Percentiles rank a stretch among this genome's conserved stretches.
These are phyloP conservation scores for Miamiensis avidus DNA, from an alignment of 169 alveolate species.

Conservation along the genomic window DNA sequence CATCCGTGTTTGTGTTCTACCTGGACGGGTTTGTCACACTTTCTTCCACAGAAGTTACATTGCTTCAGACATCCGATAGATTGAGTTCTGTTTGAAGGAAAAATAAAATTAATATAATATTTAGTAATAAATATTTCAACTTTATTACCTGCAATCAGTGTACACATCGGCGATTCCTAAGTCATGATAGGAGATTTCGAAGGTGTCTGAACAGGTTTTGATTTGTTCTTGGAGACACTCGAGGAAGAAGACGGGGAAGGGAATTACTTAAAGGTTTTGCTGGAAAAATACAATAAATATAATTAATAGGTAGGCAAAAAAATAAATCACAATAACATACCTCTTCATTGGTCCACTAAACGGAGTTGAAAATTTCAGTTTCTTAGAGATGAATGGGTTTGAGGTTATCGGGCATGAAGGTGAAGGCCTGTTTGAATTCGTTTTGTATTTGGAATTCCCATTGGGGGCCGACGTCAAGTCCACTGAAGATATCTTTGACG, in stretches of 20 bases:
- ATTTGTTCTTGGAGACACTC: background rate
- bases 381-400: background rate
- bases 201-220: background rate
- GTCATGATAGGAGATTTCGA: background rate
- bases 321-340: background rate
- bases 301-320: background rate
- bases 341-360: background rate
- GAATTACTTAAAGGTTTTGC: background rate
- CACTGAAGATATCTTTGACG: background rate
- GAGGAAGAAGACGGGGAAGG: background rate
- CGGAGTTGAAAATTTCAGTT: background rate
- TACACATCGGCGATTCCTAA: background rate
- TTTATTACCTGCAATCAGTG: background rate
- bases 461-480: background rate
- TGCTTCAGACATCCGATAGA: background rate
- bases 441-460: background rate
- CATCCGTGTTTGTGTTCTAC: background rate
- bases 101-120: no score
- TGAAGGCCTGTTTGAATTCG: background rate
- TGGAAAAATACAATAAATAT: no score
- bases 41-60: background rate
- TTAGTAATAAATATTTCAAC: no score
- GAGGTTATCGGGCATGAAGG: background rate
- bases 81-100: background rate
- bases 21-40: background rate